phyloP scores from a whole-genome alignment of 495 filamentous ascomycete genomes.

The Talaromyces liani region DNA sequence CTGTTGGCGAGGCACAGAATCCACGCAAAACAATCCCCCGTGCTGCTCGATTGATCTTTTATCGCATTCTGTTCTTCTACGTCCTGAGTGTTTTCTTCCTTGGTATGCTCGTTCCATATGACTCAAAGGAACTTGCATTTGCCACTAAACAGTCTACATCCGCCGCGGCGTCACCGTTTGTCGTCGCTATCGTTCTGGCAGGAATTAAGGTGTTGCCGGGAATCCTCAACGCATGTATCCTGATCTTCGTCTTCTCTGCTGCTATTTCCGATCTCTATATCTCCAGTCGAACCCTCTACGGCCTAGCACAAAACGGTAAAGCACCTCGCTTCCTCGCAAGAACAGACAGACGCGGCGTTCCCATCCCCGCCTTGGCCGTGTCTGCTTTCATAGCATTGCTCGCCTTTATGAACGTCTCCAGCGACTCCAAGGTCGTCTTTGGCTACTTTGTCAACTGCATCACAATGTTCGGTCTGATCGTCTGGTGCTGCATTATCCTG shows the following conservation, averaged over 20 bases:
- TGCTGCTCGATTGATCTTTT: conserved; percentile 71
- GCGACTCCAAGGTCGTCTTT: conserved; percentile 62
- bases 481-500: conserved; percentile 69
- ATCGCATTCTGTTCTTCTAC: conserved; percentile 77
- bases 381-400: conserved; percentile 58
- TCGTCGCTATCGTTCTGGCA: conserved; percentile 46
- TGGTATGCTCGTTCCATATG: conserved; percentile 48
- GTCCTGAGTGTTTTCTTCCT: conserved; percentile 40
- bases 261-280: conserved; percentile 53
- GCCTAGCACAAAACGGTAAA: conserved; percentile 67
- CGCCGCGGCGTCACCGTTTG: conserved; percentile 50
- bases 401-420: conserved; percentile 71
- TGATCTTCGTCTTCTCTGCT: conserved; percentile 70
- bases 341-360: conserved; percentile 71
- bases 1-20: conserved; percentile 57
- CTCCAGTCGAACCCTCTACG: conserved; percentile 65
- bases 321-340: conserved; percentile 63
- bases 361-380: conserved; percentile 56
- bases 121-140: conserved; percentile 37
- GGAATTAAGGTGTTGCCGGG: conserved; percentile 43
- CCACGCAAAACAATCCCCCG: conserved; percentile 63
- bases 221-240: conserved; percentile 55
- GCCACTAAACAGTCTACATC: conserved; percentile 29
- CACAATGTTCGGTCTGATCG: conserved; percentile 63
- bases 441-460: conserved; percentile 71